Conservation (phyloP, 2,329 filamentous ascomycete genomes). For the Penicillium sp. region DNA sequence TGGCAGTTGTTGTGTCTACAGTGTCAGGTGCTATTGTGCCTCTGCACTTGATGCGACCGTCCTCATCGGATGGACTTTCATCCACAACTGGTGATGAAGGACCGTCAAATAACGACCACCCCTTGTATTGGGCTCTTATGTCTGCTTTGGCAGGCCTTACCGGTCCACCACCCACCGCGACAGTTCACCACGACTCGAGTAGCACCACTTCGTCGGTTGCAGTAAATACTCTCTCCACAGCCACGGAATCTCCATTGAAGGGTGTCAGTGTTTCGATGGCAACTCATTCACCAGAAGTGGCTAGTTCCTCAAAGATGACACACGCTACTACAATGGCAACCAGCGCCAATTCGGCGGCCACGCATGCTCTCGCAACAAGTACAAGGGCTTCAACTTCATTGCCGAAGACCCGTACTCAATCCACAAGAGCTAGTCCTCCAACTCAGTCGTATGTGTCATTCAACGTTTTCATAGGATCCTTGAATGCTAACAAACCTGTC, state of each 20-base stretch:
- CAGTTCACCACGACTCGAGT: not conserved
- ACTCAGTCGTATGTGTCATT: not conserved
- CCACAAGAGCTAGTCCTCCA: not conserved
- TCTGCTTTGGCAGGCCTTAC: conserved; percentile 2
- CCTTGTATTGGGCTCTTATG: not conserved
- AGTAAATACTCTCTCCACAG: not conserved
- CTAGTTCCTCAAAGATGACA: not conserved
- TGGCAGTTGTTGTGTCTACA: conserved; percentile 11
- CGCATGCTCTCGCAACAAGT: not conserved
- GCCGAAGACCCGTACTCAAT: not conserved
- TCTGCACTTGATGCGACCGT: not conserved
- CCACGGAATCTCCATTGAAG: too few relatives aligned
- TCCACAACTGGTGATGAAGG: not conserved
- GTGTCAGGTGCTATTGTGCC: conserved; percentile 19
- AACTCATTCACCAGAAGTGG: not conserved
- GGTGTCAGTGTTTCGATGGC: not conserved
- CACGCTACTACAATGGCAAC: not conserved
- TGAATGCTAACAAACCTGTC: not conserved
- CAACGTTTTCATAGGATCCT: not conserved
- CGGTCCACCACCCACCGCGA: not conserved
- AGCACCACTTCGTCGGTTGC: not conserved
- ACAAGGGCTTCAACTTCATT: not conserved
- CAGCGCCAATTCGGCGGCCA: too few relatives aligned
- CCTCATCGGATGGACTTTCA: not conserved
- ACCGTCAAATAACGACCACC: not conserved